Conservation (phyloP, 331 rosid genomes). For the Pyracantha coccinea region DNA sequence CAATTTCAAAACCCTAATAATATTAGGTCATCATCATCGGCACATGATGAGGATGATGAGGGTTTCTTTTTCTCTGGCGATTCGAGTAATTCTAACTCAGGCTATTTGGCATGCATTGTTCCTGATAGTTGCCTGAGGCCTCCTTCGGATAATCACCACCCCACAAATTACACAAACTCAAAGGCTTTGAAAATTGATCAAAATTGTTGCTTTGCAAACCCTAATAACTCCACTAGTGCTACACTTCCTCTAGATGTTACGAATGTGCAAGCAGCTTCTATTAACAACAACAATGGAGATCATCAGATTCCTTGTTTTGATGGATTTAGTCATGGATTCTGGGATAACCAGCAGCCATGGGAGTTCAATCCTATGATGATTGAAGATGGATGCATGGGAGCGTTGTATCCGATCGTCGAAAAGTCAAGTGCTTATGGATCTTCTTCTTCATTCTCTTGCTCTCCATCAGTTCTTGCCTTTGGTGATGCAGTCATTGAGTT, state of each 20-base stretch:
- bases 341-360: conserved; percentile 35
- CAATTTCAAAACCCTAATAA: background rate
- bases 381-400: conserved; percentile 51
- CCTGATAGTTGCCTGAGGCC: conserved; percentile 86
- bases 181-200: conserved; percentile 22
- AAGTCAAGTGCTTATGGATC: conserved; percentile 18
- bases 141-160: conserved; percentile 19
- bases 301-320: conserved; percentile 31
- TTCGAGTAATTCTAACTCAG: conserved; percentile 45
- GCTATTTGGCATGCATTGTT: conserved; percentile 91
- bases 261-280: background rate
- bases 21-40: conserved; percentile 23
- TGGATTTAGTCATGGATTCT: conserved; percentile 46
- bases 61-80: conserved; percentile 50
- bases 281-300: conserved; percentile 14
- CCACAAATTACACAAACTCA: background rate
- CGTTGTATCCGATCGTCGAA: conserved; percentile 36
- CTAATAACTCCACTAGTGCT: background rate
- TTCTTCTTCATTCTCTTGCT: conserved; percentile 42
- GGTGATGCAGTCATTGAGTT: conserved; percentile 54
- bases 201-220: conserved; percentile 5
- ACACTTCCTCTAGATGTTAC: conserved; percentile 4
- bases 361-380: conserved; percentile 30
- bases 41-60: conserved; percentile 15
- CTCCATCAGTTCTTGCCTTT: conserved; percentile 42